Base-by-base conservation (phyloP, 2,329 filamentous ascomycete genomes). In the Pestalotiopsis sp. region DNA sequence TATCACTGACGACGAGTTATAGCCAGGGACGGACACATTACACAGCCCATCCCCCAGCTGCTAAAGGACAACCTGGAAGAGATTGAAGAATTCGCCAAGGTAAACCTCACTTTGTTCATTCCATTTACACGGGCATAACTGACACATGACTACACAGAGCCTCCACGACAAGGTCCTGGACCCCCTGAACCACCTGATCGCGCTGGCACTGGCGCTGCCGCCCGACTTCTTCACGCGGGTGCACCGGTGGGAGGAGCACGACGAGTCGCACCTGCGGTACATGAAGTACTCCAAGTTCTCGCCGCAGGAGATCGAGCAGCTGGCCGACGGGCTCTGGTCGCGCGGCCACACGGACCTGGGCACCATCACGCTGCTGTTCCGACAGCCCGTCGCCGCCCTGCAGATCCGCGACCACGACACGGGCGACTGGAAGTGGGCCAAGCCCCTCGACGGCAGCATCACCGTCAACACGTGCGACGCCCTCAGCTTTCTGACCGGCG, bases 271-370 rank as follows among this genome's bases (percentile, higher is more conserved):
- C 68, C 68, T 72, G 52, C 70, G 71, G 2, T 87, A 87, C 74
- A 87, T 87, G 85, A 79, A 84, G 49, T 87, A 88, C 71, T 80
- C 81, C 25, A 78, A 80, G 0, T 82, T 84, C 23, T 80, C 77
- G 0, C 71, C 79, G 1, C 81, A 83, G 11, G 82, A 84, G 31
- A 84, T 83, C 74, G 79, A 78, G 61, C 78, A 77, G 58, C 79
- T 79, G 11, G 82, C 81, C 0, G 73, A 71, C 69, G 77, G 79
- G 17, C 76, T 85, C 3, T 82, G 83, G 65, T 78, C 78, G 0
- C 78, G 78, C 0, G 85, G 86, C 0, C 86, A 88, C 73, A 88
- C 86, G 0, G 86, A 88, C 71, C 77, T 88, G 1, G 86, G 86
- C 0, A 86, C 83, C 0, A 78, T 88, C 0, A 88, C 86, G 0